These are phyloP conservation scores for Kodamaea laetipori DNA, from an alignment of 805 yeast genomes.

Conservation along the genomic window DNA sequence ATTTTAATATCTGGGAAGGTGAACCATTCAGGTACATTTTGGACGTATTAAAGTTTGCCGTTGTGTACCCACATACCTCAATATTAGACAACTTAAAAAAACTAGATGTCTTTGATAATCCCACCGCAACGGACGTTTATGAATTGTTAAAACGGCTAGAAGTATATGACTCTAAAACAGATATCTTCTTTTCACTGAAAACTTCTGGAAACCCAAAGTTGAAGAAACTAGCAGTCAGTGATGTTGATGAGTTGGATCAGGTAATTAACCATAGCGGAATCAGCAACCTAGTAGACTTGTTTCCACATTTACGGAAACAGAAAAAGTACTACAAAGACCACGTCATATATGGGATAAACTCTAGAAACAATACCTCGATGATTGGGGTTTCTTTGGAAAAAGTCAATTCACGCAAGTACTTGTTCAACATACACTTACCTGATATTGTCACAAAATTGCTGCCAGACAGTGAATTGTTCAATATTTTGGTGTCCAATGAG, in stretches of 20 bases:
- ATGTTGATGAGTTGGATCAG: slow-evolving; percentile 21
- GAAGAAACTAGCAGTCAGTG: slow-evolving; percentile 21
- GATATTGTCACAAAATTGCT: slow-evolving; percentile 39
- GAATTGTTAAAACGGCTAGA: slow-evolving; percentile 22
- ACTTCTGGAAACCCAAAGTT: slow-evolving; percentile 24
- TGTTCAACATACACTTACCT: slow-evolving; percentile 43
- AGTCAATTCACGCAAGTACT: slow-evolving; percentile 36
- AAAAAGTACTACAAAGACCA: slow-evolving; percentile 30
- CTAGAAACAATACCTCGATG: not conserved
- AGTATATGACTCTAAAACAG: slow-evolving; percentile 27
- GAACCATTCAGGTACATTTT: slow-evolving; percentile 24
- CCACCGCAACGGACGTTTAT: slow-evolving; percentile 14
- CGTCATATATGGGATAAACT: slow-evolving; percentile 30
- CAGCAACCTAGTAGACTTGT: slow-evolving; percentile 24
- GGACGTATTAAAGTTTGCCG: slow-evolving; percentile 30
- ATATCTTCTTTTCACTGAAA: slow-evolving; percentile 31
- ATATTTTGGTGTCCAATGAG: slow-evolving; percentile 7
- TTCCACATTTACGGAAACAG: slow-evolving; percentile 32
- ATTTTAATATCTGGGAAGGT: slow-evolving; percentile 37
- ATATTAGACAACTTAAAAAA: slow-evolving; percentile 1
- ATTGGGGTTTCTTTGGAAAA: slow-evolving; percentile 42
- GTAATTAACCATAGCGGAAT: slow-evolving; percentile 3
- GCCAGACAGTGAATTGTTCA: slow-evolving; percentile 30
- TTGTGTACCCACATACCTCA: slow-evolving; percentile 34
- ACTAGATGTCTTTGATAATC: slow-evolving; percentile 10